These are phyloP conservation scores for Monilinia fructigena DNA, from an alignment of 2,329 filamentous ascomycete genomes.

Conservation along the genomic window DNA sequence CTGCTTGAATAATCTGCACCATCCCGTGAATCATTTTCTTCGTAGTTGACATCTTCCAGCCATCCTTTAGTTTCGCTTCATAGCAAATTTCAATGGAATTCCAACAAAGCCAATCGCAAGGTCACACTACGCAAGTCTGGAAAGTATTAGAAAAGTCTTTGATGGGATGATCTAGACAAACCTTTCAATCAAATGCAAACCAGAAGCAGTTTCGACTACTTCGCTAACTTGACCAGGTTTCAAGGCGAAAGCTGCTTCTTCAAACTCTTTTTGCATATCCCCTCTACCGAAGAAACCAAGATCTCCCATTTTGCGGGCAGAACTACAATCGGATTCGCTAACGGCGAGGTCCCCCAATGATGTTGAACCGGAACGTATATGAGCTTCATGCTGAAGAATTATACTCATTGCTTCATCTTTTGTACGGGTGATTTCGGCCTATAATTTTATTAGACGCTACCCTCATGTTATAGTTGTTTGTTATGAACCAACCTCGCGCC, in stretches of 20 bases:
- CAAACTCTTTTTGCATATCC: conserved; percentile 99
- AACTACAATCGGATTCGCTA: conserved; percentile 93
- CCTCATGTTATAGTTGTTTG: not conserved
- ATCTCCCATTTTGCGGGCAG: conserved; percentile 89
- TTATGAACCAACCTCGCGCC: conserved; percentile 64
- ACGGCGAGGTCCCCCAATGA: conserved; percentile 80
- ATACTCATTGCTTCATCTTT: conserved; percentile 84
- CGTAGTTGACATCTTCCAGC: not conserved
- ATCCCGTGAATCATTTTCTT: not conserved
- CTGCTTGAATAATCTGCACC: not conserved
- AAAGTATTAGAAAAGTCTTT: not conserved
- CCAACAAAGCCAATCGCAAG: not conserved
- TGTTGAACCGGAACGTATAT: conserved; percentile 68
- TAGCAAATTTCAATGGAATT: not conserved
- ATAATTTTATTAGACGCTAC: conserved; percentile 23
- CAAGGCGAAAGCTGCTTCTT: conserved; percentile 90
- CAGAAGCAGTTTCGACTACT: conserved; percentile 88
- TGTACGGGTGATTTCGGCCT: conserved; percentile 77
- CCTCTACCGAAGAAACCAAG: conserved; percentile 91
- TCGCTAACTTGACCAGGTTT: conserved; percentile 82
- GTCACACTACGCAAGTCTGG: conserved; percentile 20
- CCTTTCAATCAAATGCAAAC: conserved; percentile 94
- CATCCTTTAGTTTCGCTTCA: not conserved
- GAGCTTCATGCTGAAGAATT: conserved; percentile 70
- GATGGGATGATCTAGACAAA: conserved; percentile 41